Base-by-base conservation (phyloP, 2,329 filamentous ascomycete genomes). In the Colletotrichum sp. region DNA sequence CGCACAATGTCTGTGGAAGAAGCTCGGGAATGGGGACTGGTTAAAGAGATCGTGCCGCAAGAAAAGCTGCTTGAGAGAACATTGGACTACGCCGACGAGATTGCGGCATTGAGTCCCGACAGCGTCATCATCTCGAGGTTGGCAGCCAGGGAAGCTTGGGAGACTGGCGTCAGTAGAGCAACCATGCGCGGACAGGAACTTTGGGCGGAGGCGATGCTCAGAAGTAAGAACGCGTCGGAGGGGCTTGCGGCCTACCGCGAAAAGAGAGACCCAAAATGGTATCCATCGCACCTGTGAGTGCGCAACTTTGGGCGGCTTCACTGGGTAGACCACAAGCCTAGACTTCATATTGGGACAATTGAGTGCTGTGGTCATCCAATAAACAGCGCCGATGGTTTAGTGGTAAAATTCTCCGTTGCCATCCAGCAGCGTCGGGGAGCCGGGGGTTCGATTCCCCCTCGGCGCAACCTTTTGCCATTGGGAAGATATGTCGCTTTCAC, bases 111-210 rank as follows among this genome's bases (percentile, higher is more conserved):
- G 57, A 83, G 83, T 70, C 83, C 83, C 0, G 83, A 85, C 77
- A 82, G 82, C 69, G 80, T 84, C 24, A 81, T 84, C 68, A 81
- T 84, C 32, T 83, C 81, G 21, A 70, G 84, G 16, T 70, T 81
- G 26, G 83, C 80, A 1, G 81, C 83, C 2, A 77, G 83, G 24
- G 81, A 84, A 74, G 84, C 79, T 2, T 85, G 83, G 83, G 84
- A 85, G 76, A 82, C 81, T 6, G 82, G 81, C 3, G 79, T 83
- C 16, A 83, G 82, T 49, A 74, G 82, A 68, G 81, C 81, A 4
- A 85, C 83, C 44, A 80, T 84, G 82, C 78, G 82, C 36, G 81
- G 81, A 6, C 82, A 83, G 60, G 82, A 83, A 66, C 65, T 83
- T 7, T 82, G 80, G 79, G 80, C 79, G 0, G 81, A 83, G 44